Conservation (phyloP, 768 basidiomycete species). For the Tricholoma saponaceum region DNA sequence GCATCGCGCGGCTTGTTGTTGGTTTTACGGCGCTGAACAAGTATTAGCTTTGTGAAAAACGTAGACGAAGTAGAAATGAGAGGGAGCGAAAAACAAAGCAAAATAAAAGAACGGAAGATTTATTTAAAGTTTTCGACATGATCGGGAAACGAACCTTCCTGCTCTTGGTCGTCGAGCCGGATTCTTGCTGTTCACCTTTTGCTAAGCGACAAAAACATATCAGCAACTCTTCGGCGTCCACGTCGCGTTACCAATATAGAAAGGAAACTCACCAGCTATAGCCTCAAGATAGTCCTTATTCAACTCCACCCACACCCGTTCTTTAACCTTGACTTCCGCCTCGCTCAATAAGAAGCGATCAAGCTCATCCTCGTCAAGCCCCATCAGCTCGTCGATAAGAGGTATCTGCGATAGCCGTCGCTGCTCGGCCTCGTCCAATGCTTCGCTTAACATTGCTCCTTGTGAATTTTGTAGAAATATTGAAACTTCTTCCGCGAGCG, state of each 20-base stretch:
- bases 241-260: neutral
- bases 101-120: slow-evolving; percentile 9
- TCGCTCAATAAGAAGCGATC: slow-evolving; percentile 74
- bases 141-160: slow-evolving; percentile 71
- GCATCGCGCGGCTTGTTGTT: slow-evolving; percentile 65
- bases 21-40: slow-evolving; percentile 63
- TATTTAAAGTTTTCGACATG: slow-evolving; percentile 28
- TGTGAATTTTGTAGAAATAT: slow-evolving; percentile 60
- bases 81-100: slow-evolving; percentile 14
- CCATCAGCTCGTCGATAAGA: slow-evolving; percentile 60
- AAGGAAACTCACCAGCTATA: slow-evolving; percentile 62
- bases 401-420: slow-evolving; percentile 51
- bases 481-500: slow-evolving; percentile 67
- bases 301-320: slow-evolving; percentile 91
- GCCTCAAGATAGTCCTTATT: slow-evolving; percentile 89
- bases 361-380: slow-evolving; percentile 89
- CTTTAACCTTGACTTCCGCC: slow-evolving; percentile 81
- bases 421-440: slow-evolving; percentile 66
- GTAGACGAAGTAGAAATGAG: too few relatives aligned
- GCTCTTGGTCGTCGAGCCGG: slow-evolving; percentile 44
- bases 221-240: slow-evolving; percentile 28
- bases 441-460: slow-evolving; percentile 52
- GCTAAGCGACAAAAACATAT: slow-evolving; percentile 44
- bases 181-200: slow-evolving; percentile 57
- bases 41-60: slow-evolving; percentile 7